A percentile compares a stretch with the other conserved stretches of the same genome.
phyloP scores from a whole-genome alignment of 2,329 filamentous ascomycete genomes.

The Fusarium gaditjirri region DNA sequence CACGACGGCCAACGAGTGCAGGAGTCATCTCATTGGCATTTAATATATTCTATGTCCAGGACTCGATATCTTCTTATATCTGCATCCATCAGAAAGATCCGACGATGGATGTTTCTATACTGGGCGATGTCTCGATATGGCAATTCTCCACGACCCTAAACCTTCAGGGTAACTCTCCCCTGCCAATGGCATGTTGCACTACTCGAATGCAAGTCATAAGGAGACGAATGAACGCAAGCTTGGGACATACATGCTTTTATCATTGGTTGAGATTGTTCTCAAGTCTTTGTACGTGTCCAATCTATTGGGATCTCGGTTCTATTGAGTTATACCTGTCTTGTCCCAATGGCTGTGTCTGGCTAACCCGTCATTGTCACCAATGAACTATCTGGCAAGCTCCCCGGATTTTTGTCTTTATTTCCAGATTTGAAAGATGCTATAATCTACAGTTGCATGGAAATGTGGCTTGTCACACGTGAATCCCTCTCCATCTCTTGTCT shows the following conservation, averaged over 20 bases:
- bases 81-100: rapidly evolving
- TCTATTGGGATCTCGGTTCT: no score
- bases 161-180: not conserved
- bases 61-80: not conserved
- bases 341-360: not conserved
- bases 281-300: no score
- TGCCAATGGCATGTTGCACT: not conserved
- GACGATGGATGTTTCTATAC: not conserved
- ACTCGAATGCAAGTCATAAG: not conserved
- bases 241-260: rapidly evolving
- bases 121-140: not conserved
- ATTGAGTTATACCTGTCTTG: not conserved
- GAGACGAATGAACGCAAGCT: not conserved
- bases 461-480: not conserved
- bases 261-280: not conserved
- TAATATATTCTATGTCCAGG: rapidly evolving
- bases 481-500: not conserved
- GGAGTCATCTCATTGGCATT: rapidly evolving
- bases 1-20: not conserved
- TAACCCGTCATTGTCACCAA: not conserved
- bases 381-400: not conserved
- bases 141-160: not conserved
- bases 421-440: not conserved
- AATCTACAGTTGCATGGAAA: not conserved
- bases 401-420: not conserved